phyloP scores from a whole-genome alignment of 2,329 filamentous ascomycete genomes.

The Pseudogymnoascus verrucosus region DNA sequence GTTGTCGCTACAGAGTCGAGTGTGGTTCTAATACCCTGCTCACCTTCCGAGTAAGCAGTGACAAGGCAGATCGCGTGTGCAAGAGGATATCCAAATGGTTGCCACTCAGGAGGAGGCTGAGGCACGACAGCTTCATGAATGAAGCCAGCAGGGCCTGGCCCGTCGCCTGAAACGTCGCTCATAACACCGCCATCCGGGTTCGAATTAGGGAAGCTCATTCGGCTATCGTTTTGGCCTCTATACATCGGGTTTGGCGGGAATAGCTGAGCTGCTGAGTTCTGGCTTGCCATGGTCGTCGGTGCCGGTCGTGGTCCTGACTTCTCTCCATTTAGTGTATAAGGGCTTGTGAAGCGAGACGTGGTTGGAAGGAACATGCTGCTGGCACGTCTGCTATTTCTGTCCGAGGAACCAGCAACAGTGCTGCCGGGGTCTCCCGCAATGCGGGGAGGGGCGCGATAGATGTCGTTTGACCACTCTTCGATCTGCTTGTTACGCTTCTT shows the following conservation, averaged over 20 bases:
- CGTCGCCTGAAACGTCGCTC: constrained; percentile 53
- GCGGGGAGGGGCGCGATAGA: constrained; percentile 82
- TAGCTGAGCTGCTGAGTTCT: constrained; percentile 62
- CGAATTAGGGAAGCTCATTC: constrained; percentile 55
- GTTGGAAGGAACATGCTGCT: constrained; percentile 76
- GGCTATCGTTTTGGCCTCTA: constrained; percentile 54
- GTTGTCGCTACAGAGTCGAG: constrained; percentile 94
- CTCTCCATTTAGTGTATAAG: constrained; percentile 67
- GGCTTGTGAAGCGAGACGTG: constrained; percentile 88
- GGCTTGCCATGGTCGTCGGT: constrained; percentile 93
- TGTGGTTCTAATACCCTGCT: constrained; percentile 84
- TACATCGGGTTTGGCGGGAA: constrained; percentile 67
- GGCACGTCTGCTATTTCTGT: constrained; percentile 68
- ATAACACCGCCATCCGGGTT: constrained; percentile 43
- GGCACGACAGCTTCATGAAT: constrained; percentile 94
- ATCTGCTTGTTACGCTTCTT: constrained; percentile 88
- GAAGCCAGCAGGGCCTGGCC: constrained; percentile 80
- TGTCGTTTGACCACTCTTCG: constrained; percentile 96
- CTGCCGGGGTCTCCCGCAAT: constrained; percentile 67
- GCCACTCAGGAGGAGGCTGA: constrained; percentile 93
- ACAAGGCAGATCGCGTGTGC: constrained; percentile 92
- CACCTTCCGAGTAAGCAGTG: constrained; percentile 94
- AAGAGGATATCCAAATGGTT: constrained; percentile 91
- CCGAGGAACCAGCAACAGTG: constrained; percentile 50
- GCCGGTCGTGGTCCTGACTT: constrained; percentile 41